Evolutionary conservation across 352 stramenopile species (phyloP).

Genomic region (Peronospora destructor): DNA sequence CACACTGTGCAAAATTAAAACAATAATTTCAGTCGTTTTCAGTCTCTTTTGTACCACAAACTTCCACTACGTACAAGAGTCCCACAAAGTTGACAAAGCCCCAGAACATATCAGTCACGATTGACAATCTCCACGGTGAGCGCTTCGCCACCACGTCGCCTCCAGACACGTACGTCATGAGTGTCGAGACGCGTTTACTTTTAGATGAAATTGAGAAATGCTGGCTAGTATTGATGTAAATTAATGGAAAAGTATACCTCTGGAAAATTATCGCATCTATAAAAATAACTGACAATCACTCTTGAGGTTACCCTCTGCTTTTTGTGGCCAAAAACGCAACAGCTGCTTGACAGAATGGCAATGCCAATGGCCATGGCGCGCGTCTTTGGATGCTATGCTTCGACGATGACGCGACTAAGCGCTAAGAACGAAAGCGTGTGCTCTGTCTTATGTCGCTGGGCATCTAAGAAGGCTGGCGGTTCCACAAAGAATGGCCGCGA

Average conservation of each 20-base stretch:
- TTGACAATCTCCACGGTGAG: slow-evolving; percentile 56
- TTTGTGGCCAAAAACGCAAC: slow-evolving; percentile 17
- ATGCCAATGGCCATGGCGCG: slow-evolving; percentile 72
- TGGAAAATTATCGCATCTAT: background rate
- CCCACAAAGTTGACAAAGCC: slow-evolving; percentile 65
- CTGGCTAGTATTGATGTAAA: background rate
- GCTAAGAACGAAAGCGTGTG: slow-evolving; percentile 40
- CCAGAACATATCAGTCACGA: slow-evolving; percentile 68
- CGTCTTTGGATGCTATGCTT: slow-evolving; percentile 44
- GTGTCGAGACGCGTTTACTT: background rate
- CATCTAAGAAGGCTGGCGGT: slow-evolving; percentile 95
- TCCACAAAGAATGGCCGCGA: slow-evolving; percentile 97
- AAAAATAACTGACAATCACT: slow-evolving; percentile 4
- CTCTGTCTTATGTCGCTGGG: slow-evolving; percentile 57
- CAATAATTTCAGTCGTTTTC: background rate
- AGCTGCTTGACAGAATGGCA: slow-evolving; percentile 35
- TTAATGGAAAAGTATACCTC: background rate
- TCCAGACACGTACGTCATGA: slow-evolving; percentile 59
- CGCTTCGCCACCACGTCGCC: slow-evolving; percentile 64
- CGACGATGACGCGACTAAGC: slow-evolving; percentile 15
- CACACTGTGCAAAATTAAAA: slow-evolving; percentile 10
- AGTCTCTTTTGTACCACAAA: background rate
- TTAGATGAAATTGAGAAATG: too few species aligned
- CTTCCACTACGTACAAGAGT: slow-evolving; percentile 53
- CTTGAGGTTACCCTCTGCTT: background rate